Evolutionary conservation across 495 filamentous ascomycete species (phyloP), one percentile per base, ranked within the genome.

Genomic region (Daldinia caldariorum): DNA sequence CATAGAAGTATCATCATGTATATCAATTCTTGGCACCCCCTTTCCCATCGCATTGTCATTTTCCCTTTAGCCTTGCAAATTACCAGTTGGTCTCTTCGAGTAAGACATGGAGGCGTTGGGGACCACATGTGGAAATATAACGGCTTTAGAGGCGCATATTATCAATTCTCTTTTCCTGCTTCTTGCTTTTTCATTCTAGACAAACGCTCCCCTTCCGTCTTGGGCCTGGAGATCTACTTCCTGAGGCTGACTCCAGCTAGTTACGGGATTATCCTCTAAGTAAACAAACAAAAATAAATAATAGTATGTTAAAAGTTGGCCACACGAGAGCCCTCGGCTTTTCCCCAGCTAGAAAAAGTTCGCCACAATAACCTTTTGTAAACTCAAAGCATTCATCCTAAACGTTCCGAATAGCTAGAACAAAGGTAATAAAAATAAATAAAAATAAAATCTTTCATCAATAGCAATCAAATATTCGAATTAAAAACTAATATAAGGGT

Each of bases 1-100:
- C 58, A 73, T 73, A 69, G 20, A 67, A 54, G 57, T 38, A 60
- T n/a, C 37, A 14, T 51, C 60, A 18, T n/a, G 55, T 37, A 35
- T 6, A 32, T 16, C 12, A 32, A 53, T 53, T 53, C 12, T 16
- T 53, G 13, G 8, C 26, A 4, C 2, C 14, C 26, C 29, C 22
- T 53, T 53, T 32, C 49, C 49, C 26, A 32, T 53, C 22, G 9
- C 9, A 47, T 22, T 16, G 32, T 34, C 20, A 7, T 47, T n/a
- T 26, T 3, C 26, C 26, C 26, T 22, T 47, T 16, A 32, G 18
- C 8, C 16, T 26, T 9, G 18, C n/a, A 32, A 32, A 53, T 31
- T 31, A 14, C 22, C 13, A 32, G 26, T 3, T 32, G n/a, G 26
- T 3, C n/a, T 53, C 5, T 31, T 16, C 3, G 20, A 6, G 6